Percentiles rank a stretch among this genome's conserved stretches.
phyloP scores from a whole-genome alignment of 768 basidiomycete species.

The Boletus vinaceobasis region DNA sequence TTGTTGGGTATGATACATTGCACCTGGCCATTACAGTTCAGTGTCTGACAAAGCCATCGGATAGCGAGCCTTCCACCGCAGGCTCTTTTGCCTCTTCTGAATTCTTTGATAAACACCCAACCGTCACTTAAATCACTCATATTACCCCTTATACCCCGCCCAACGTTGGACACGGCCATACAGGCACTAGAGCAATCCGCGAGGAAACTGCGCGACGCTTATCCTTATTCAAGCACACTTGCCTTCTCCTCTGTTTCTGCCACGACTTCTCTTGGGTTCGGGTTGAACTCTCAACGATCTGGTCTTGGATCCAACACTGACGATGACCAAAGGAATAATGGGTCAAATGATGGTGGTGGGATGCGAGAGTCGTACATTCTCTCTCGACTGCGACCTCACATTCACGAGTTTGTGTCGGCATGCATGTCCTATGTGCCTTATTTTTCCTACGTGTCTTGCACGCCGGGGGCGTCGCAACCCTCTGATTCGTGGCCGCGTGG shows the following conservation, averaged over 20 bases:
- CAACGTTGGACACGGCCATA: conserved; percentile 70
- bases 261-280: conserved; percentile 35
- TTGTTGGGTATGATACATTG: conserved; percentile 58
- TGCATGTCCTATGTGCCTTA: conserved; percentile 83
- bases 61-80: conserved; percentile 77
- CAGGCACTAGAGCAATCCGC: conserved; percentile 66
- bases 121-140: conserved; percentile 70
- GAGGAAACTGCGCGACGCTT: conserved; percentile 74
- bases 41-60: conserved; percentile 11
- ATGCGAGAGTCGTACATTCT: conserved; percentile 83
- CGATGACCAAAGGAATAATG: conserved; percentile 24
- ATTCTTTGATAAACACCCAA: conserved; percentile 60
- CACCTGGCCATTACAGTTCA: not conserved
- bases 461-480: conserved; percentile 18
- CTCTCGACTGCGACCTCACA: conserved; percentile 70
- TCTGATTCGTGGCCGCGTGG: conserved; percentile 33
- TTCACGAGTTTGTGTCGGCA: conserved; percentile 72
- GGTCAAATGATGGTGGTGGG: conserved; percentile 38
- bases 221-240: conserved; percentile 67
- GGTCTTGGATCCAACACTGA: conserved; percentile 33
- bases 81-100: conserved; percentile 71
- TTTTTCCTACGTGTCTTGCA: conserved; percentile 57
- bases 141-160: conserved; percentile 79
- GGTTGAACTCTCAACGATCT: conserved; percentile 18
- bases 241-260: conserved; percentile 31